These are phyloP conservation scores for Aspergillus alliaceus DNA, from an alignment of 2,329 filamentous ascomycete genomes.

Conservation along the genomic window DNA sequence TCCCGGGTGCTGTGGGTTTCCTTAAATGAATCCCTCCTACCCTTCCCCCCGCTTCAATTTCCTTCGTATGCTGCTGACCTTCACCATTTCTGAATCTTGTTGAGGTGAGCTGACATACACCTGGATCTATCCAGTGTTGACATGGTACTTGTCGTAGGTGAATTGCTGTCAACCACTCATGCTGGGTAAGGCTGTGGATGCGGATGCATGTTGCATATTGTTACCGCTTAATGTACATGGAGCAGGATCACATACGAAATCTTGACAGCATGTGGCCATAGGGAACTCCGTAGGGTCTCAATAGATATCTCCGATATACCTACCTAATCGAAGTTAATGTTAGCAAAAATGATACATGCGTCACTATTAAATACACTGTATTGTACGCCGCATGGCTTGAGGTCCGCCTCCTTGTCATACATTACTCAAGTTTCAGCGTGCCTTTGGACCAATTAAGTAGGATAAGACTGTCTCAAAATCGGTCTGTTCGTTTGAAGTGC, in stretches of 20 bases:
- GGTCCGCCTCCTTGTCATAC: slow-evolving; percentile 4
- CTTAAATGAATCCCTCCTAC: neutral
- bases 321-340: neutral
- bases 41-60: neutral
- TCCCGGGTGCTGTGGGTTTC: neutral
- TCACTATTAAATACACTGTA: neutral
- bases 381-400: neutral
- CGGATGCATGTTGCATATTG: neutral
- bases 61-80: neutral
- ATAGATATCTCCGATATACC: neutral
- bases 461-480: neutral
- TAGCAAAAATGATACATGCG: neutral
- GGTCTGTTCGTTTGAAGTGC: neutral
- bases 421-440: neutral
- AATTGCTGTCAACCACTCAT: neutral
- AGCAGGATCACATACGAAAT: neutral
- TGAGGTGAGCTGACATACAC: neutral
- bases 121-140: neutral
- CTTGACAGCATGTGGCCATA: neutral
- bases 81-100: neutral
- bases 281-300: neutral
- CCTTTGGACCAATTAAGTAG: neutral
- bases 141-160: neutral
- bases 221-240: neutral
- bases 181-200: neutral